phyloP scores from a whole-genome alignment of 2,329 filamentous ascomycete genomes.

The Dactylonectria macrodidyma region DNA sequence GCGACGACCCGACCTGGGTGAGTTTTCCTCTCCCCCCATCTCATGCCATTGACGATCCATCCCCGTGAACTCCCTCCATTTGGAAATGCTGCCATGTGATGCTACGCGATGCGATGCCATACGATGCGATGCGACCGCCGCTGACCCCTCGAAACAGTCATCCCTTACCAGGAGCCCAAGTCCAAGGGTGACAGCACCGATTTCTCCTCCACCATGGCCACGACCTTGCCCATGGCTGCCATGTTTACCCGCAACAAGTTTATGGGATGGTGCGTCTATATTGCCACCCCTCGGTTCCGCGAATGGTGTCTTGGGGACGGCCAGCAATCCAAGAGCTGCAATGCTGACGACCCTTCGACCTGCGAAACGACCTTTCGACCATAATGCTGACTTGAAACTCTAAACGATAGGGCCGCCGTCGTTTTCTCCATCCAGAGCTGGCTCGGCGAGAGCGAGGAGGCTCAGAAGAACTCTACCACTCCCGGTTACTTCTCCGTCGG shows the following conservation, averaged over 20 bases:
- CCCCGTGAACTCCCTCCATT: neutral
- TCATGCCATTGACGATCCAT: neutral
- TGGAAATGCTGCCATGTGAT: constrained; percentile 6
- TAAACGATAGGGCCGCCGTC: constrained; percentile 75
- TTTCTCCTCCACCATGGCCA: constrained; percentile 78
- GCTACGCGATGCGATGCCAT: constrained; percentile 13
- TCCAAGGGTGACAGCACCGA: constrained; percentile 76
- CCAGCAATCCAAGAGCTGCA: neutral
- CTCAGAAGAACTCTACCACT: constrained; percentile 75
- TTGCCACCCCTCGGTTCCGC: neutral
- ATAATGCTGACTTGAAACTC: constrained; percentile 5
- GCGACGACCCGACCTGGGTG: constrained; percentile 62
- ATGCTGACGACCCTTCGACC: constrained; percentile 13
- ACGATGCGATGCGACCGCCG: constrained; percentile 22
- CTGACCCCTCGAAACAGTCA: constrained; percentile 70
- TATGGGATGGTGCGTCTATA: constrained; percentile 70
- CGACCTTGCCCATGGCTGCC: constrained; percentile 94
- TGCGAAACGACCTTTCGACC: constrained; percentile 29
- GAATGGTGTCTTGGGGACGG: constrained; percentile 22
- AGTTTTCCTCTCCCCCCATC: constrained; percentile 30
- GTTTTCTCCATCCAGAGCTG: constrained; percentile 83
- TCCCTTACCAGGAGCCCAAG: constrained; percentile 87
- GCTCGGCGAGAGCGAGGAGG: constrained; percentile 81
- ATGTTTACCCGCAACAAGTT: constrained; percentile 95
- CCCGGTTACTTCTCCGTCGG: constrained; percentile 80